Conservation (phyloP, 805 yeast species). For the Cyberlindnera misumaiensis region DNA sequence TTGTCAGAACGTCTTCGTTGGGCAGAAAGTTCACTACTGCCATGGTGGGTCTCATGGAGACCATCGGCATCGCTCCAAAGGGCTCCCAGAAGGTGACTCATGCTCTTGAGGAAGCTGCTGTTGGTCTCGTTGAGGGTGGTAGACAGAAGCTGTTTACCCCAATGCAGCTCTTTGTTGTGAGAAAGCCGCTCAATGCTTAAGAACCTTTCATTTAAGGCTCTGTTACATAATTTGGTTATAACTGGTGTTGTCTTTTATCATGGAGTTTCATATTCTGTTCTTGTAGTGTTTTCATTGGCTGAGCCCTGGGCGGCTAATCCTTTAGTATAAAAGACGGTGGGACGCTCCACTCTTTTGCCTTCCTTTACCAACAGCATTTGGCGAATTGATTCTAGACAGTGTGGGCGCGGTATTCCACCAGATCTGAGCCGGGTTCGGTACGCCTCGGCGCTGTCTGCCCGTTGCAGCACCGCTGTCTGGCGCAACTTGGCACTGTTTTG, state of each 20-base stretch:
- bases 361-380: too few relatives aligned
- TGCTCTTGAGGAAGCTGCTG: constrained; percentile 96
- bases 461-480: too few relatives aligned
- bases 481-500: too few relatives aligned
- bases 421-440: too few relatives aligned
- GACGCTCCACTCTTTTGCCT: too few relatives aligned
- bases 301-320: too few relatives aligned
- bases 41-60: constrained; percentile 77
- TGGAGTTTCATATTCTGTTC: background rate
- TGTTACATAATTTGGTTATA: background rate
- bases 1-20: constrained; percentile 77
- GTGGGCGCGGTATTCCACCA: too few relatives aligned
- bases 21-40: constrained; percentile 86
- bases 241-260: background rate
- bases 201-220: too few relatives aligned
- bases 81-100: constrained; percentile 85
- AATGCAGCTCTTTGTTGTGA: constrained; percentile 89
- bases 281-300: background rate
- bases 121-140: constrained; percentile 92
- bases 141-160: constrained; percentile 87
- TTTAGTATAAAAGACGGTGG: too few relatives aligned
- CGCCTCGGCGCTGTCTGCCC: too few relatives aligned
- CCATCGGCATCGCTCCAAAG: constrained; percentile 81
- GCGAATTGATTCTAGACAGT: too few relatives aligned
- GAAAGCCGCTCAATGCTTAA: constrained; percentile 54